Base-by-base conservation (phyloP, 1,284 basidiomycete genomes). In the Anthracocystis walkeri region DNA sequence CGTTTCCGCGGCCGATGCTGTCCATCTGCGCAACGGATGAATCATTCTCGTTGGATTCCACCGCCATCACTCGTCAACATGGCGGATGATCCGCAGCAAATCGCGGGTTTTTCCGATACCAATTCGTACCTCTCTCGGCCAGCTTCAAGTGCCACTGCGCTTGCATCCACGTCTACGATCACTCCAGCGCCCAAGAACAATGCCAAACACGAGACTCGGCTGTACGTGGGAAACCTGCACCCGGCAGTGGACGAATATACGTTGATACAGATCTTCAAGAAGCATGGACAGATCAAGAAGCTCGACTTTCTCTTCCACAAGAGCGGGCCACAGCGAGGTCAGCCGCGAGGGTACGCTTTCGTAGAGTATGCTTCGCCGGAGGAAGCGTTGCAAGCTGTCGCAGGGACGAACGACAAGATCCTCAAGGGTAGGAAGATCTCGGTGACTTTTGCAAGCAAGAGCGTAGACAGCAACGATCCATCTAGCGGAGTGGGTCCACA, bases 231-330 rank as follows among this genome's bases (percentile, higher is more conserved):
- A 44, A 97, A 97, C 84, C 88, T 98, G 31, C 90, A 93, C 78
- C 90, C 92, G 0, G 89, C 90, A 2, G 92, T 97, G 38, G 93
- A 97, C 87, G 95, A 98, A 91, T 80, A 82, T 86, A 88, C 92
- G 7, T 89, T 98, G 35, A 89, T 97, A 23, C 92, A 95, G 84
- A 87, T 95, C 35, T 97, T 97, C 86, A 89, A 91, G 46, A 95
- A 93, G 86, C 94, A 91, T 82, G 96, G 96, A 70, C 94, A 93
- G 86, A 89, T 98, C 68, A 89, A 92, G 42, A 94, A 95, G 79
- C 89, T 97, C 64, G 96, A 99, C 86, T 96, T 92, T 85, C 89
- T 98, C 78, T 97, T 96, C 83, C 95, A 99, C 89, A 97, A 96
- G 87, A 88, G 91, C 0, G 96, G 96, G 0, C 89, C 91, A 4